phyloP scores from a whole-genome alignment of 495 filamentous ascomycete genomes.

The Aspergillus bertholletiae region DNA sequence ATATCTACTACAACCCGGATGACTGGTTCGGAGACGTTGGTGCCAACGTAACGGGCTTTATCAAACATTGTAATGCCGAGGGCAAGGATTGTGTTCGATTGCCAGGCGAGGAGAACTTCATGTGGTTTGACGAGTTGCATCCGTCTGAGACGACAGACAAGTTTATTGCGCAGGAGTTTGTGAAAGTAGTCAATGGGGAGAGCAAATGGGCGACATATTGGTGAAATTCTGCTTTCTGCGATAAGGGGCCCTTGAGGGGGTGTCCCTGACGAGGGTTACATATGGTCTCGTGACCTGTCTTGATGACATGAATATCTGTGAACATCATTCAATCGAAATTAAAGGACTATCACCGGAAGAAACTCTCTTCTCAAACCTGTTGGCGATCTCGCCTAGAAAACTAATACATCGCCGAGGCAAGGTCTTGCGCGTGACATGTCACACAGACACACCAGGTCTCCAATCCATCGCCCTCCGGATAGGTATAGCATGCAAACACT shows the following conservation, averaged over 20 bases:
- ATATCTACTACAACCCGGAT: slow-evolving; percentile 58
- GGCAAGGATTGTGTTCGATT: slow-evolving; percentile 27
- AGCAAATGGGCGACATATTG: slow-evolving; percentile 57
- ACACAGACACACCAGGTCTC: not conserved
- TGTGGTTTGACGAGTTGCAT: slow-evolving; percentile 65
- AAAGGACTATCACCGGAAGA: no score
- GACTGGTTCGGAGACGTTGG: slow-evolving; percentile 54
- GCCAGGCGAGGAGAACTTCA: slow-evolving; percentile 36
- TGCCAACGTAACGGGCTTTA: slow-evolving; percentile 58
- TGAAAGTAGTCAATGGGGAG: slow-evolving; percentile 53
- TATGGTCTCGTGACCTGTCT: not conserved
- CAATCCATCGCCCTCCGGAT: no score
- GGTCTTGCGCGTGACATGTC: not conserved
- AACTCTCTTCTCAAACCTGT: no score
- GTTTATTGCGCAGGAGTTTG: slow-evolving; percentile 57
- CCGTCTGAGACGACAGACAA: slow-evolving; percentile 54
- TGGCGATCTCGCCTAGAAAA: no score
- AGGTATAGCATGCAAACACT: not conserved
- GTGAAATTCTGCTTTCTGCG: slow-evolving; percentile 3
- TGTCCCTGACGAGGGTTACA: not conserved
- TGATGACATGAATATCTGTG: no score
- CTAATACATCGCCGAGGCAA: no score
- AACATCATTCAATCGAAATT: no score
- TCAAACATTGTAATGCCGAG: slow-evolving; percentile 46
- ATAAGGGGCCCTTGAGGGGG: no score